These are phyloP conservation scores for Acorus calamus DNA, from an alignment of 106 monocot genomes.

Conservation along the genomic window DNA sequence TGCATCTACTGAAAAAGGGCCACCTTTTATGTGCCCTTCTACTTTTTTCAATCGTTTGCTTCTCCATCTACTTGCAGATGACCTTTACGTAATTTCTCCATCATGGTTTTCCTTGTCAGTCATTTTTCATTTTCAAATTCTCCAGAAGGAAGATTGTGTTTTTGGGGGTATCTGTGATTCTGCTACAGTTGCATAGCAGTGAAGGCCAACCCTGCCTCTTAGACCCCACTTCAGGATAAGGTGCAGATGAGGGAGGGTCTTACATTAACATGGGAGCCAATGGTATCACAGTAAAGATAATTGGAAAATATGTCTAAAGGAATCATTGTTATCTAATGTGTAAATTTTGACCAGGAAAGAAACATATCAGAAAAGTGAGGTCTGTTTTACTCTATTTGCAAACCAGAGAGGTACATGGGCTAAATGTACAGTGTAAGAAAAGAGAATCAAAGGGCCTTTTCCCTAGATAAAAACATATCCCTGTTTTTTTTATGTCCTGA, in stretches of 20 bases:
- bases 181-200: background rate
- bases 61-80: conserved; percentile 7
- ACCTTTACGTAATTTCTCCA: background rate
- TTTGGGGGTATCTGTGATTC: background rate
- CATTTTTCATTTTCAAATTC: conserved; percentile 3
- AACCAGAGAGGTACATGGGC: conserved; percentile 2
- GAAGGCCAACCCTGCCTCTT: conserved; percentile 6
- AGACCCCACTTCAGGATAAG: conserved; percentile 9
- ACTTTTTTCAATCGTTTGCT: conserved; percentile 3
- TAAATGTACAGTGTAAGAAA: background rate
- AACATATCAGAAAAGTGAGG: background rate
- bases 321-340: background rate
- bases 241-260: background rate
- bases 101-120: background rate
- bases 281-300: background rate
- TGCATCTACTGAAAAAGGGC: background rate
- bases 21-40: background rate
- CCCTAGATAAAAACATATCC: background rate
- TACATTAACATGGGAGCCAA: background rate
- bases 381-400: background rate
- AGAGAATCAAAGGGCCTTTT: background rate
- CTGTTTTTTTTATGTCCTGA: background rate
- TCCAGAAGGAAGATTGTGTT: background rate
- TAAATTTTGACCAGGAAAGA: background rate
- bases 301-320: background rate